These are phyloP conservation scores for Backusella australiensis DNA, from an alignment of 192 early-diverging fungal species.

Conservation along the genomic window DNA sequence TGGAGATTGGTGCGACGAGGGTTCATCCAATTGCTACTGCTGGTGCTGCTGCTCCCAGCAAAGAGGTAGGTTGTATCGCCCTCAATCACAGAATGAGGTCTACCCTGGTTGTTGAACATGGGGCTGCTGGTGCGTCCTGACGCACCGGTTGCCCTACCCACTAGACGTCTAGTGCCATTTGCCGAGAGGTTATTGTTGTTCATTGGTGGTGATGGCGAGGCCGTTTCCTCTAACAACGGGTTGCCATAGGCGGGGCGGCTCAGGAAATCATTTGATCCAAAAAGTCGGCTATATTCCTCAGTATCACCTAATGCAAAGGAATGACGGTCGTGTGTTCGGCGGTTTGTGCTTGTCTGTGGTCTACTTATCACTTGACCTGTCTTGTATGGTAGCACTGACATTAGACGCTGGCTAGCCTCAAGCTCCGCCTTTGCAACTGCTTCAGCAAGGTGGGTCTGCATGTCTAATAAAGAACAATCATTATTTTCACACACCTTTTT, in stretches of 20 bases:
- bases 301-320: conserved; percentile 36
- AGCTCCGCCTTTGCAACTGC: conserved; percentile 58
- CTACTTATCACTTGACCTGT: conserved; percentile 33
- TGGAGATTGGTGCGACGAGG: neutral
- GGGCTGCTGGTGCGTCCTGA: conserved; percentile 8
- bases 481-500: neutral
- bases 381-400: conserved; percentile 35
- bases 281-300: conserved; percentile 26
- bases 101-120: conserved; percentile 10
- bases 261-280: neutral
- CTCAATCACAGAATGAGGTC: conserved; percentile 37
- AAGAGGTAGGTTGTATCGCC: conserved; percentile 22
- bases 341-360: conserved; percentile 14
- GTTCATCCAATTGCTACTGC: neutral
- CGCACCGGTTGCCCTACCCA: neutral
- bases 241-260: neutral
- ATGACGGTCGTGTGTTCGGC: conserved; percentile 33
- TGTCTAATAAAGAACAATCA: conserved; percentile 15
- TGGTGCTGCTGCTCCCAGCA: neutral
- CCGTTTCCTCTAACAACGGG: neutral
- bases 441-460: conserved; percentile 48
- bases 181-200: neutral
- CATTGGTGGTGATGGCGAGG: neutral
- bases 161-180: neutral
- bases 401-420: conserved; percentile 40